These are phyloP conservation scores for Agrocybe pediades DNA, from an alignment of 768 basidiomycete species.

Conservation along the genomic window DNA sequence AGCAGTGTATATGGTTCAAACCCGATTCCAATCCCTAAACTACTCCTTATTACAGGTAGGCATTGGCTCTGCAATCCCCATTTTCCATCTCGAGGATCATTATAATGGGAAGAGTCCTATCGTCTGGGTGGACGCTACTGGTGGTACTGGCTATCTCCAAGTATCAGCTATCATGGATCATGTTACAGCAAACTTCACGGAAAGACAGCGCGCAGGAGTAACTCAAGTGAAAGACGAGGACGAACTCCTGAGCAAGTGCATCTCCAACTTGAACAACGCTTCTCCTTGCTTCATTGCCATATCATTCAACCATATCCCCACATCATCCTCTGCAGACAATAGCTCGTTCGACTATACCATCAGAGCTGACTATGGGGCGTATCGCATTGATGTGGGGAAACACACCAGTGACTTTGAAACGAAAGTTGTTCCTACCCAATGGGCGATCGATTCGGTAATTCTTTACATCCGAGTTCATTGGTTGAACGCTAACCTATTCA, in stretches of 20 bases:
- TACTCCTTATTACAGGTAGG: constrained; percentile 47
- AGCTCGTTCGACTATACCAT: constrained; percentile 67
- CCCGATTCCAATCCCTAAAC: constrained; percentile 18
- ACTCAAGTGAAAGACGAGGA: constrained; percentile 43
- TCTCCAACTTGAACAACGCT: constrained; percentile 69
- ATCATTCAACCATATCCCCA: constrained; percentile 61
- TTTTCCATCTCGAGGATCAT: constrained; percentile 44
- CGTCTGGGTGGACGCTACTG: constrained; percentile 70
- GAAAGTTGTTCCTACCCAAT: constrained; percentile 70
- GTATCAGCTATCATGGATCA: constrained; percentile 60
- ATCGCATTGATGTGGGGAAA: constrained; percentile 60
- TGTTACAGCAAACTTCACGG: constrained; percentile 53
- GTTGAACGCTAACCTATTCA: background rate
- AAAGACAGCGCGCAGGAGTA: constrained; percentile 47
- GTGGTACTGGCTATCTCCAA: constrained; percentile 52
- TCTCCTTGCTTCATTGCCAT: constrained; percentile 74
- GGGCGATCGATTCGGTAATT: constrained; percentile 69
- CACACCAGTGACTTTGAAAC: constrained; percentile 71
- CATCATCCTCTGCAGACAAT: constrained; percentile 29
- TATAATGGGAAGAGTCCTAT: constrained; percentile 56
- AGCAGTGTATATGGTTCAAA: constrained; percentile 49
- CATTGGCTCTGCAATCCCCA: constrained; percentile 53
- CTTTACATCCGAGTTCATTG: constrained; percentile 14
- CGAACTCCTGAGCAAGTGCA: constrained; percentile 58
- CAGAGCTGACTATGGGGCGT: constrained; percentile 63